Conservation (phyloP, 345 rosid species). For the Psidium friedrichsthalianum region DNA sequence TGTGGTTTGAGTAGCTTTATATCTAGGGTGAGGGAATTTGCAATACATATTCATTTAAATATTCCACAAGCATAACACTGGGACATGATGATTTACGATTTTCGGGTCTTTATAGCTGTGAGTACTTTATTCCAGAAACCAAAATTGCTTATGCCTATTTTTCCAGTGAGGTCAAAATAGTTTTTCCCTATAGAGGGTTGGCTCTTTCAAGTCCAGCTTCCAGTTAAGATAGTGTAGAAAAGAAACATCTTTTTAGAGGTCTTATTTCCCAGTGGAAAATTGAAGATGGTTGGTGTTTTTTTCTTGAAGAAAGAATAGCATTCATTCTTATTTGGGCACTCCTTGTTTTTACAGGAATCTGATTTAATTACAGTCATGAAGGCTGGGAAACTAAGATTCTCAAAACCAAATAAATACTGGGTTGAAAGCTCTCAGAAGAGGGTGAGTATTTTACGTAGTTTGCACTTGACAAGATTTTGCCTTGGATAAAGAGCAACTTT, state of each 20-base stretch:
- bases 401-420: slow-evolving; percentile 73
- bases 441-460: slow-evolving; percentile 24
- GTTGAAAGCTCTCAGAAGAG: slow-evolving; percentile 76
- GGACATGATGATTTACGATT: neutral
- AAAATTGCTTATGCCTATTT: neutral
- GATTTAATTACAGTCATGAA: slow-evolving; percentile 59
- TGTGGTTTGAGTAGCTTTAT: neutral
- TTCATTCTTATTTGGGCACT: neutral
- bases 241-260: neutral
- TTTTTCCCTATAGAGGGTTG: neutral
- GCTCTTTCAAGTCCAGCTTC: neutral
- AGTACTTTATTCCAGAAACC: neutral
- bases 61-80: neutral
- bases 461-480: neutral
- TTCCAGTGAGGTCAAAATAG: neutral
- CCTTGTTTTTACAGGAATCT: slow-evolving; percentile 28
- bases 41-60: neutral
- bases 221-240: neutral
- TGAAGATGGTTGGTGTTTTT: neutral
- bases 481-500: neutral
- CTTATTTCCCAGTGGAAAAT: neutral
- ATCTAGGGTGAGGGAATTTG: neutral
- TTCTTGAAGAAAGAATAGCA: neutral
- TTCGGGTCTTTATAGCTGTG: neutral
- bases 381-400: slow-evolving; percentile 64